phyloP scores from a whole-genome alignment of 768 basidiomycete species.

The Termitomyces titanicus region DNA sequence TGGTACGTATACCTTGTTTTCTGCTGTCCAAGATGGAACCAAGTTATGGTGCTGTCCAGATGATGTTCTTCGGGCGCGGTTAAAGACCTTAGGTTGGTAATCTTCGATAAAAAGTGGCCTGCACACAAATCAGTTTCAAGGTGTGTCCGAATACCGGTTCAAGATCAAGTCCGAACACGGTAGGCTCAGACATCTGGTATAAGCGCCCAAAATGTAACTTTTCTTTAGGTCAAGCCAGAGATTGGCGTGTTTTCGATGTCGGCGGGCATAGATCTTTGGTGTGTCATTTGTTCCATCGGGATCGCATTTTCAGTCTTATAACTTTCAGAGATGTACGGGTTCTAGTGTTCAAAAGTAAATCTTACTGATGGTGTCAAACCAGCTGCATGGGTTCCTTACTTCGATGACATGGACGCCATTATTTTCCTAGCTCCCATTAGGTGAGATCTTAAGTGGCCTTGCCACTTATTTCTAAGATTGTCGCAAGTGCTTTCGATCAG shows the following conservation, averaged over 20 bases:
- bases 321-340: constrained; percentile 14
- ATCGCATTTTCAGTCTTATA: not conserved
- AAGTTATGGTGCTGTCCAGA: constrained; percentile 33
- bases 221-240: constrained; percentile 23
- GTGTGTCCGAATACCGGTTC: constrained; percentile 71
- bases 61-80: constrained; percentile 66
- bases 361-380: not conserved
- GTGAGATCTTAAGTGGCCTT: constrained; percentile 17
- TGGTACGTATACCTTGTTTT: constrained; percentile 34
- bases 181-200: constrained; percentile 19
- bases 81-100: constrained; percentile 50
- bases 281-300: constrained; percentile 21
- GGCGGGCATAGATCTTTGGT: constrained; percentile 69
- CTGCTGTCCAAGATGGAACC: not conserved
- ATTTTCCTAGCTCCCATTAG: constrained; percentile 70
- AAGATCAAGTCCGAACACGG: constrained; percentile 41
- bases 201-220: not conserved
- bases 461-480: not conserved
- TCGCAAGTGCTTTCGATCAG: constrained; percentile 59
- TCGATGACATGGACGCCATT: constrained; percentile 70
- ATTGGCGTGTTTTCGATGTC: constrained; percentile 48
- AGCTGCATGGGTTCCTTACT: constrained; percentile 61
- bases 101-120: not conserved
- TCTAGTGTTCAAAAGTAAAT: not conserved
- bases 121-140: constrained; percentile 22